Evolutionary conservation across 2,329 filamentous ascomycete species (phyloP), one percentile per base, ranked within the genome.

Genomic region (Ophiostoma quercus): DNA sequence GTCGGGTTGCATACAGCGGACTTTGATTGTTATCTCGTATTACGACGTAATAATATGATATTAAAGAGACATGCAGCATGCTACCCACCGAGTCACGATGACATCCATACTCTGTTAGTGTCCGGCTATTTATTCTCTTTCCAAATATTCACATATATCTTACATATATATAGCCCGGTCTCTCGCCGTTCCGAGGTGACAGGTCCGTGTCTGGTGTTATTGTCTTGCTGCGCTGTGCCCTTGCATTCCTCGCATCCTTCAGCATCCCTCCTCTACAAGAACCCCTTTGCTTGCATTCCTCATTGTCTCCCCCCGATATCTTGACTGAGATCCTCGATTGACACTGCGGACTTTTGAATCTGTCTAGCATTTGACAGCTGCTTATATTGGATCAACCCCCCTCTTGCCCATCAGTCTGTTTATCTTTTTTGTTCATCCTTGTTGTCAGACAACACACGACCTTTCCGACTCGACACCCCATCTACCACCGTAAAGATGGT

Each of bases 401-500:
- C 51, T 62, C 57, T 16, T 62, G 25, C 5, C 16, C 14, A 9
- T 62, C 57, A 32, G 25, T 32, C 14, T 47, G 43, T 19, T 19
- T 47, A 25, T 22, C 51, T 8, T 57, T 22, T 34, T 25, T 25
- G n/a, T 25, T 25, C 51, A 25, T 25, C n/a, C 51, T 57, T 57
- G 51, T 57, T 57, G 7, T 12, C 51, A 57, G n/a, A 3, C 57
- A 62, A 32, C 32, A 39, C 34, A 37, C 54, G 54, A 11, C 54
- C 22, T 9, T 25, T 9, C 6, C 54, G 54, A 32, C 54, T 60
- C 54, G 16, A 29, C 25, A 29, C 7, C 14, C 25, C 39, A 32
- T 51, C 32, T n/a, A 63, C 60, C 22, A 29, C 39, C 22, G n/a
- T 39, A 29, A 39, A 22, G 4, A 71, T 68, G 67, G 67, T 70